Base-by-base conservation (phyloP, 2,329 filamentous ascomycete genomes). In the Ceratocystis diversiconidia region DNA sequence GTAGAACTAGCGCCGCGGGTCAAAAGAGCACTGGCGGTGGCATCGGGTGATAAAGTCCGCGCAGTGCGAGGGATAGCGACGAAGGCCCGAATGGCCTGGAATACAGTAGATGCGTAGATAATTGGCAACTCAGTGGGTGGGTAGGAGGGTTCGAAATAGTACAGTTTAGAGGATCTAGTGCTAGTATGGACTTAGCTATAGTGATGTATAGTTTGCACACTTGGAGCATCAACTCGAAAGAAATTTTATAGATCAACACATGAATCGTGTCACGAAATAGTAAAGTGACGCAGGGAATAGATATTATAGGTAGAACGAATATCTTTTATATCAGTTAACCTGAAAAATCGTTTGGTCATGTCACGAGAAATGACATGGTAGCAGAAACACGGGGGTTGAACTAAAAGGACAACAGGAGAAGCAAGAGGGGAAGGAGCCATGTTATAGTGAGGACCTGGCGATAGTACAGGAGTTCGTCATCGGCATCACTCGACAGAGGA, bases 1-100 rank as follows among this genome's bases (percentile, higher is more conserved):
- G 69, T 81, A 61, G 73, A 78, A 0, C 75, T 78, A 68, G 76
- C 76, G 55, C 75, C 75, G 32, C 73, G 73, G 63, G 75, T 82
- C 55, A 74, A 78, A 67, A 74, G 79, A 3, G 76, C 80, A 63
- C 70, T 85, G 67, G 77, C 78, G 1, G 69, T 74, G 7, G 80
- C 81, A 1, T 82, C 81, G 62, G 82, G 82, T 1, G 81, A 84
- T 68, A 72, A 74, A 5, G 78, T 82, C 7, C 75, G 82, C 57
- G 80, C 81, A 67, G 75, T 84, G 57, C 76, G 82, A 60, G 78
- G 75, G 65, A 75, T 74, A 60, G 82, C 82, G 19, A 75, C 81
- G 63, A 69, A 72, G 66, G 80, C 81, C 3, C 76, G 80, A 64
- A 74, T 74, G 62, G 77, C 76, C 5, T 85, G 82, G 82, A 73